Evolutionary conservation across 495 filamentous ascomycete species (phyloP), one percentile per base, ranked within the genome.

Genomic region (Talaromyces borbonicus): DNA sequence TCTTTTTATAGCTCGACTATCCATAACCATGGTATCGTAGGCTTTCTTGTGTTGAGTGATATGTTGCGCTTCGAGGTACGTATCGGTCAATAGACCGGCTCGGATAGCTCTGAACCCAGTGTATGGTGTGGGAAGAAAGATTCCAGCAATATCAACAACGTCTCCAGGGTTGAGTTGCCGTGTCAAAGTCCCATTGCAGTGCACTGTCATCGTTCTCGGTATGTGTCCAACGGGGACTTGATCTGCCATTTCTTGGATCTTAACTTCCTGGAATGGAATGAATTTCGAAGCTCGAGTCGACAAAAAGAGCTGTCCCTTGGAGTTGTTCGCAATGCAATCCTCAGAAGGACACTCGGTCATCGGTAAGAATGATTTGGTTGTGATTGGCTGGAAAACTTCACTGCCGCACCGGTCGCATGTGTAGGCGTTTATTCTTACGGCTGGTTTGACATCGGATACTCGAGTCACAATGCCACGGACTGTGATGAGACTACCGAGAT

Each of bases 171-270:
- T 96, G 52, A 97, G 75, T 49, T 85, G 78, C 15, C 92, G 73
- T 14, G 87, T 87, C 18, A 90, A 73, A 49, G 74, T 82, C 44
- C 93, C 93, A 56, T 94, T 83, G 61, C 89, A 95, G 55, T 93
- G 80, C 12, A 98, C 63, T 1, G 90, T 96, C 39, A 98, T 66
- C 32, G 83, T 84, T 38, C 92, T 80, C 16, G 92, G 92, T 49
- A 98, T 97, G 59, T 98, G 92, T 22, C 92, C 92, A 49, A 98
- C 90, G 7, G 92, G 92, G 1, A 98, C 92, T 59, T 98, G 92
- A 54, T 97, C 92, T 22, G 92, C 90, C 76, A 97, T 84, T 63
- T 98, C 92, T 67, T 98, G 93, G 53, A 98, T 87, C 68, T 96
- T 96, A 57, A 97, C 82, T 64, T 98, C 92, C 63, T 98, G 92